Evolutionary conservation across 31 red algal species (phyloP).

Genomic region (Asparagopsis taxiformis): DNA sequence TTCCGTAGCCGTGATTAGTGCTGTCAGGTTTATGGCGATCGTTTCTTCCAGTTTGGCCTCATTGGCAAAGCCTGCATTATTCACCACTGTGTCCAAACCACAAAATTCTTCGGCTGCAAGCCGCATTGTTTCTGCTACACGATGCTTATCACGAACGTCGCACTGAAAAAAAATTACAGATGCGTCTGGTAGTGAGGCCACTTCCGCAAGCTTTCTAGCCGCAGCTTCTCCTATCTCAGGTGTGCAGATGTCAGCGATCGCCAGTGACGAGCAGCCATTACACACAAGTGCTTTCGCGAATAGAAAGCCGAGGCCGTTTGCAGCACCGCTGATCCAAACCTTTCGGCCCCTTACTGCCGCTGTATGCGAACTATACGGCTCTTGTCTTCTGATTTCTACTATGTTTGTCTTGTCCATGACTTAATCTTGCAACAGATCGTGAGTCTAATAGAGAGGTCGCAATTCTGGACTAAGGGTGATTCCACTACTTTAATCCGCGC

Average conservation of each 20-base stretch:
- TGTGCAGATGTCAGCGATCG: background rate
- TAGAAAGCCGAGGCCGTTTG: background rate
- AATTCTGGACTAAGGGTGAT: no score
- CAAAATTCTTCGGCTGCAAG: constrained; percentile 6
- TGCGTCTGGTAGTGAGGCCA: background rate
- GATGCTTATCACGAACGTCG: constrained; percentile 14
- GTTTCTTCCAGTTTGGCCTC: background rate
- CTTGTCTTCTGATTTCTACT: background rate
- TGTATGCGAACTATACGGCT: background rate
- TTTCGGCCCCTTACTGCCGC: background rate
- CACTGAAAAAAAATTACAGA: background rate
- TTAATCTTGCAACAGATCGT: no score
- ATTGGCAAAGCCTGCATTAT: constrained; percentile 24
- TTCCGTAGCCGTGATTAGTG: constrained; percentile 6
- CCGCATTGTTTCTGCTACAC: constrained; percentile 2
- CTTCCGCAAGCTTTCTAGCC: background rate
- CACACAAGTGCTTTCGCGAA: background rate
- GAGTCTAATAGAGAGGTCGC: no score
- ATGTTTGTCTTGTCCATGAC: no score
- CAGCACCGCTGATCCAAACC: constrained; percentile 18
- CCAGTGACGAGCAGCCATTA: background rate
- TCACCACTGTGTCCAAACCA: constrained; percentile 31
- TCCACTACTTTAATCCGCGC: no score
- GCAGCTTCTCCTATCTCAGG: background rate
- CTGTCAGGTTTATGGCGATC: constrained; percentile 6